Evolutionary conservation across 495 filamentous ascomycete genomes (phyloP), one percentile per base, ranked within the genome.

Genomic region (Parachaetomium inaequale): DNA sequence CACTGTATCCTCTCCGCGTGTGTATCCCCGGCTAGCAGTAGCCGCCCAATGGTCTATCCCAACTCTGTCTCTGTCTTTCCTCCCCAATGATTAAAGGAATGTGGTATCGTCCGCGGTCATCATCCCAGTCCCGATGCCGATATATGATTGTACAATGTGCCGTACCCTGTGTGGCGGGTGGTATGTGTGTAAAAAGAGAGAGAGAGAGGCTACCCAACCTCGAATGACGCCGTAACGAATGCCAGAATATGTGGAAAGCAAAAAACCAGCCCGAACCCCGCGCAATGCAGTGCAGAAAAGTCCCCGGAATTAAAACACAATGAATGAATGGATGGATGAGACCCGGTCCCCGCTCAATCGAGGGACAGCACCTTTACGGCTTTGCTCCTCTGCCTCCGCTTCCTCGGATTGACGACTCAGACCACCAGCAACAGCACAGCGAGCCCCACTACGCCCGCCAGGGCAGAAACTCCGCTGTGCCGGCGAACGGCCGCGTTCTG

Each of bases 401-500:
- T 25, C n/a, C 19, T 25, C 28, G 15, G 25, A 15, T 4, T 38
- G 21, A 25, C 17, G 29, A 12, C 29, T 8, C 50, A 59, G 12
- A 17, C 28, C 32, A 51, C 45, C 42, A 62, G 42, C 31, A 63
- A 17, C 43, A 69, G 38, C 36, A 68, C 36, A 14, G 64, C 61
- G 28, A 64, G 66, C 1, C 74, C 74, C 26, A 75, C 42, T 14
- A 75, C 40, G 0, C 66, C 74, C 4, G 69, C 70, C 31, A 74
- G 25, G 23, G 73, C 12, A n/a, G 62, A 64, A n/a, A 61, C 60
- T 8, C 63, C 51, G 62, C 32, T 58, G 58, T 29, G 62, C 56
- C 6, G 60, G 65, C 15, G 29, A 17, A 10, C 62, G 54, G 70
- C 70, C 12, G 31, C 46, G n/a, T 73, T 77, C 59, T 79, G 78